Evolutionary conservation across 306 rosid genomes (phyloP).

Genomic region (Malus sylvestris): DNA sequence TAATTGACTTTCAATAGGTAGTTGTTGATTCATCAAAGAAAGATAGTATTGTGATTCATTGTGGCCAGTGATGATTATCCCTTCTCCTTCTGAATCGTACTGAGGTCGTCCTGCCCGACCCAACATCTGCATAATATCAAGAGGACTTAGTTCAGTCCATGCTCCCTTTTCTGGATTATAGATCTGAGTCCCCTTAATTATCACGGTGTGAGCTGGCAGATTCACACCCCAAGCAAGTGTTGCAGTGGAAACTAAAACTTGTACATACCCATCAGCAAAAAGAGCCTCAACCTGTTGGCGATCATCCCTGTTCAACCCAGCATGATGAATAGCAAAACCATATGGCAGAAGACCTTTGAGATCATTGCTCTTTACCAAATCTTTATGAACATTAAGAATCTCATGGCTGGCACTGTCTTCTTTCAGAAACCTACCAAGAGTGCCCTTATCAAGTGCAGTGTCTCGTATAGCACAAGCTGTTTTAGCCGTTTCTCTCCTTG

Average conservation of each 20-base stretch:
- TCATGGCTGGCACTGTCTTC: constrained; percentile 98
- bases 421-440: constrained; percentile 82
- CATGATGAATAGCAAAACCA: constrained; percentile 96
- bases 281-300: constrained; percentile 94
- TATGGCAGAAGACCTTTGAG: constrained; percentile 91
- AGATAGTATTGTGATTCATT: constrained; percentile 87
- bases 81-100: constrained; percentile 75
- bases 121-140: constrained; percentile 92
- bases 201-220: constrained; percentile 85
- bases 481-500: constrained; percentile 91
- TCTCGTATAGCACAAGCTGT: constrained; percentile 93
- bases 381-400: constrained; percentile 89
- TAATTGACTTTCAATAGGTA: constrained; percentile 90
- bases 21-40: constrained; percentile 91
- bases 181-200: constrained; percentile 86
- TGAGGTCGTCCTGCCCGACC: constrained; percentile 99
- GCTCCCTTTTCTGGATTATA: constrained; percentile 92
- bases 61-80: constrained; percentile 80
- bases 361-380: constrained; percentile 86
- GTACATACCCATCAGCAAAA: constrained; percentile 85
- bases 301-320: constrained; percentile 85
- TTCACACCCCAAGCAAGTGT: constrained; percentile 99
- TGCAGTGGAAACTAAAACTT: constrained; percentile 91
- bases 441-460: constrained; percentile 84
- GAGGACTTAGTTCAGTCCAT: constrained; percentile 95